Evolutionary conservation across 2,329 filamentous ascomycete genomes (phyloP), one percentile per base, ranked within the genome.

Genomic region (Pseudogymnoascus destructans): DNA sequence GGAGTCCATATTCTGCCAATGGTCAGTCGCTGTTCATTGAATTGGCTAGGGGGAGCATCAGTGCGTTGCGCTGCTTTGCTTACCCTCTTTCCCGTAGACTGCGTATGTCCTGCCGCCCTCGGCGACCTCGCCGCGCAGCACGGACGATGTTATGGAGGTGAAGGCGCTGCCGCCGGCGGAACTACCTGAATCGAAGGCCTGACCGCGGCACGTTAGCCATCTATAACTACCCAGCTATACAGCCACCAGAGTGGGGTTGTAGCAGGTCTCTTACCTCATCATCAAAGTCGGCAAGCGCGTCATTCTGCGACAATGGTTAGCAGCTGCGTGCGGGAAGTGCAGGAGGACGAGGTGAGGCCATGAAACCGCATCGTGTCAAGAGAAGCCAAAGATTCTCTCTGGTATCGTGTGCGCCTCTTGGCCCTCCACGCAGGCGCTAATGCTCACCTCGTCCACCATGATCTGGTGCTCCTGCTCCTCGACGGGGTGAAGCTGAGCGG

Each of bases 1-100:
- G 73, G 13, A 74, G 61, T 3, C 70, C 70, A 61, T 73, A 72
- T 59, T 73, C 70, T 72, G 55, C 13, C 9, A 27, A 2, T 13
- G 11, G 19, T 42, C 8, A 42, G 38, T 19, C 11, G 19, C 5
- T 4, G 19, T 42, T 13, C 21, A 27, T 27, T 55, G 42, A 7
- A 8, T 25, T 23, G 5, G 38, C 4, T n/a, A 6, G 19, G 38
- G 38, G 13, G 10, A 2, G 11, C 19, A n/a, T 42, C 3, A 1
- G 2, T 3, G 17, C 56, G 25, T 36, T 36, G 35, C 3, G 1
- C 2, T 3, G 17, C 56, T 21, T 36, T 36, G 35, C 63, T 10
- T 25, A 68, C 69, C 70, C 63, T 71, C 67, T 61, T 69, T 70
- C 15, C 70, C 70, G 38, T 71, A 71, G 13, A 68, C 67, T 21